Evolutionary conservation across 2,329 filamentous ascomycete species (phyloP), one percentile per base, ranked within the genome.

Genomic region (Macrophomina tecta): DNA sequence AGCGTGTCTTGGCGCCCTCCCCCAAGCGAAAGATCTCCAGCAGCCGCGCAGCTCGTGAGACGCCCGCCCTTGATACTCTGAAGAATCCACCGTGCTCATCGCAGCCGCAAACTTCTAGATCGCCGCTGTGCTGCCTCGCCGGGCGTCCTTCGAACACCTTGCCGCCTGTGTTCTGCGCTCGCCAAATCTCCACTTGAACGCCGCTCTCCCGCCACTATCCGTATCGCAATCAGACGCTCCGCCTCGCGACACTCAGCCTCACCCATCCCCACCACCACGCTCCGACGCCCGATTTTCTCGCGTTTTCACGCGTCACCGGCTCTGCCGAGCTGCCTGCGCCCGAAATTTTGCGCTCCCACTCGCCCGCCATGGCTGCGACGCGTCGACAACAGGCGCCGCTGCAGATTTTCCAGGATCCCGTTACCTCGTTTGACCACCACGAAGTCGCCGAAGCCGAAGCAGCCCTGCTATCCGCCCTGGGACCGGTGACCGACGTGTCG

Each of bases 381-480:
- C 85, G 84, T 83, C 83, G 82, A 73, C 82, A 82, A 73, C 82
- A 82, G 74, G 77, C 79, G 70, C 78, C 82, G 72, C 78, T 89
- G 78, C 83, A 88, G 73, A 85, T 87, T 76, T 87, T 85, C 75
- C 83, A 88, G 75, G 86, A 89, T 77, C 79, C 83, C 67, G 77
- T 81, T 68, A 52, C 74, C 72, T 75, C 79, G 71, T 77, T 78
- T 66, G 78, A 82, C 72, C 79, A 80, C 71, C 76, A 78, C 70
- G 77, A 82, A 69, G 76, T 80, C 69, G 77, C 77, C 69, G 75
- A 76, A 68, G 81, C 85, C 69, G 83, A 86, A 72, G 81, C 84
- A 42, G 86, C 84, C 67, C 82, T 85, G 61, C 80, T 87, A 42
- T 79, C 81, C 71, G 73, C 80, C 60, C 76, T 81, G 64, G 73